Evolutionary conservation across 2,329 filamentous ascomycete genomes (phyloP).

Genomic region (Aspergillus calidoustus): DNA sequence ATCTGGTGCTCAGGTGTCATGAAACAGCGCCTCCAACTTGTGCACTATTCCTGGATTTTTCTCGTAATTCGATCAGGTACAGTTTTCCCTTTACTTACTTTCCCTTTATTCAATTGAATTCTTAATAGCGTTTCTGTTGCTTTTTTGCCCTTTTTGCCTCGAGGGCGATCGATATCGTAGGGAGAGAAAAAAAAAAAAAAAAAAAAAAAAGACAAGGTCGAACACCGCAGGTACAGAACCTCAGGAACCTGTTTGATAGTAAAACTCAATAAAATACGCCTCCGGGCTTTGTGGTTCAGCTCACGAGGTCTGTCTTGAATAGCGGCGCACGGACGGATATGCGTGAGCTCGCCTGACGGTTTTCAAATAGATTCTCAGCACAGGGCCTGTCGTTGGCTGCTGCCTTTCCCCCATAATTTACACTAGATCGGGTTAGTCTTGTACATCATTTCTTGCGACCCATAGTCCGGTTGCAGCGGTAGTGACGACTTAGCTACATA

Average conservation of each 20-base stretch:
- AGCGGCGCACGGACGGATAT: slow-evolving; percentile 31
- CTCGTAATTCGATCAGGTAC: slow-evolving; percentile 17
- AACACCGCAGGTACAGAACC: slow-evolving; percentile 30
- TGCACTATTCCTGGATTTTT: slow-evolving; percentile 24
- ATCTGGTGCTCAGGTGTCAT: slow-evolving; percentile 17
- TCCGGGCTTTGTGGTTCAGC: slow-evolving; percentile 22
- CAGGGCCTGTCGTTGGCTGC: slow-evolving; percentile 18
- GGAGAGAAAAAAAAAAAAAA: slow-evolving; percentile 18
- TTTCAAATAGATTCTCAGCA: slow-evolving; percentile 19
- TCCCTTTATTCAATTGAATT: not conserved
- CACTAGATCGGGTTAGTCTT: slow-evolving; percentile 20
- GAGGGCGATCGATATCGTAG: slow-evolving; percentile 18
- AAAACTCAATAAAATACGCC: slow-evolving; percentile 15
- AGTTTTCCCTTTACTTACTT: slow-evolving; percentile 12
- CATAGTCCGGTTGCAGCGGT: slow-evolving; percentile 22
- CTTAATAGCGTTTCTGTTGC: not conserved
- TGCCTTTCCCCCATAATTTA: slow-evolving; percentile 20
- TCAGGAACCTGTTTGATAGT: slow-evolving; percentile 31
- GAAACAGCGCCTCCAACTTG: slow-evolving; percentile 15
- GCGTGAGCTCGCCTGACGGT: slow-evolving; percentile 29
- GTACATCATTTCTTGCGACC: slow-evolving; percentile 18
- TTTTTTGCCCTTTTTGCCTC: not conserved
- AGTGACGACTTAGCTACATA: slow-evolving; percentile 24
- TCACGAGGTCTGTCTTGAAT: slow-evolving; percentile 27
- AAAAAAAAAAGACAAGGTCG: slow-evolving; percentile 14